phyloP scores from a whole-genome alignment of 148 eudicot genomes.

The Camellia sinensis region DNA sequence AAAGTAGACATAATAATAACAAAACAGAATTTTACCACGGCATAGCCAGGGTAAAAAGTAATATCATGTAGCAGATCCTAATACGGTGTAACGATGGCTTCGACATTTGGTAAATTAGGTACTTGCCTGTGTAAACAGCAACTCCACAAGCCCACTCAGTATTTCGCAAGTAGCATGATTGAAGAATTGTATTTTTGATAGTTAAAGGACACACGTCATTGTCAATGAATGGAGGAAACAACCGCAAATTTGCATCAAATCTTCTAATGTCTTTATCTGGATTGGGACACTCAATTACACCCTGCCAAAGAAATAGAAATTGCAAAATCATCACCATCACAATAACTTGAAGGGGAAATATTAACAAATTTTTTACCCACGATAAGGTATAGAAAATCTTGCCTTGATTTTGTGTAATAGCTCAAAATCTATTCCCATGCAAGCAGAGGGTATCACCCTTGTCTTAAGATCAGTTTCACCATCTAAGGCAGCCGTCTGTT shows the following conservation, averaged over 20 bases:
- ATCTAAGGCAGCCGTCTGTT: slow-evolving; percentile 94
- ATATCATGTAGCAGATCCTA: background rate
- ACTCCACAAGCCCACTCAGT: slow-evolving; percentile 99
- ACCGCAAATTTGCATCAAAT: slow-evolving; percentile 90
- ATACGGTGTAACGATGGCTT: background rate
- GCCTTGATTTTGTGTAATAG: slow-evolving; percentile 92
- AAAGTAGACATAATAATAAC: background rate
- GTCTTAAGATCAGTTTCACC: slow-evolving; percentile 98
- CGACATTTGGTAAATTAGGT: background rate
- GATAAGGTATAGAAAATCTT: slow-evolving; percentile 20
- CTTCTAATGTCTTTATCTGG: slow-evolving; percentile 95
- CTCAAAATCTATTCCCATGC: slow-evolving; percentile 89
- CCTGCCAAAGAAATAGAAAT: slow-evolving; percentile 44
- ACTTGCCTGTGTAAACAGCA: slow-evolving; percentile 91
- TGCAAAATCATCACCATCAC: slow-evolving; percentile 6
- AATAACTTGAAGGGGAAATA: background rate
- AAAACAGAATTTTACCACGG: background rate
- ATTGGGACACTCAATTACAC: slow-evolving; percentile 87
- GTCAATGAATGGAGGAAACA: slow-evolving; percentile 97
- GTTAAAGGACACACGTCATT: slow-evolving; percentile 91
- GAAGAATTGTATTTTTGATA: slow-evolving; percentile 91
- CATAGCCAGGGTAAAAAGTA: background rate
- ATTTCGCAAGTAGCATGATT: slow-evolving; percentile 96
- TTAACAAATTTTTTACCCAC: background rate
- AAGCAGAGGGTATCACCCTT: slow-evolving; percentile 78